phyloP scores from a whole-genome alignment of 129 eudicot genomes.

The Artemisia argyi region DNA sequence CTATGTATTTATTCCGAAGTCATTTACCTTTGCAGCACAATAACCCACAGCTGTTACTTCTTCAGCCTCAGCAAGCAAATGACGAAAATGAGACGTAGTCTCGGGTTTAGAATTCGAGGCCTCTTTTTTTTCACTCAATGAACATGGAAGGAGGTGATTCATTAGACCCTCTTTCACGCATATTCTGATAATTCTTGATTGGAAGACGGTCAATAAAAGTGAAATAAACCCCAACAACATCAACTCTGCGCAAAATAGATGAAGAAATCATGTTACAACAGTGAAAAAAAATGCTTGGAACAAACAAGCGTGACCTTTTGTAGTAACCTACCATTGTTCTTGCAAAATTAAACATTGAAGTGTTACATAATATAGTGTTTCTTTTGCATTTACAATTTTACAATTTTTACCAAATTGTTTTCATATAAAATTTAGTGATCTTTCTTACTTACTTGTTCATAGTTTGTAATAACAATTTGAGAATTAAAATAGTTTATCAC shows the following conservation, averaged over 20 bases:
- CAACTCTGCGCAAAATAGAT: constrained; percentile 51
- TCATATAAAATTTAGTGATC: too few species aligned
- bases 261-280: too few species aligned
- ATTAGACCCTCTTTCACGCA: constrained; percentile 59
- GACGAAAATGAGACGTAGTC: constrained; percentile 47
- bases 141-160: constrained; percentile 45
- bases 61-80: constrained; percentile 48
- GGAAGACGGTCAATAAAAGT: constrained; percentile 59
- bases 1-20: background rate
- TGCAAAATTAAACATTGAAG: too few species aligned
- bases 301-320: too few species aligned
- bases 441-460: too few species aligned
- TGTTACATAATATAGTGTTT: too few species aligned
- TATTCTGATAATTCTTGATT: constrained; percentile 43
- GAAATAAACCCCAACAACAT: constrained; percentile 85
- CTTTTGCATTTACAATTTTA: too few species aligned
- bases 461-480: too few species aligned
- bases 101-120: constrained; percentile 22
- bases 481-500: too few species aligned
- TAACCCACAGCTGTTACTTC: constrained; percentile 32
- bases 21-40: constrained; percentile 48
- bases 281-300: too few species aligned
- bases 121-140: constrained; percentile 31
- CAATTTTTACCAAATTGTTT: too few species aligned
- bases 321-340: too few species aligned